Base-by-base conservation (phyloP, 2,329 filamentous ascomycete genomes). In the Balansia obtecta region DNA sequence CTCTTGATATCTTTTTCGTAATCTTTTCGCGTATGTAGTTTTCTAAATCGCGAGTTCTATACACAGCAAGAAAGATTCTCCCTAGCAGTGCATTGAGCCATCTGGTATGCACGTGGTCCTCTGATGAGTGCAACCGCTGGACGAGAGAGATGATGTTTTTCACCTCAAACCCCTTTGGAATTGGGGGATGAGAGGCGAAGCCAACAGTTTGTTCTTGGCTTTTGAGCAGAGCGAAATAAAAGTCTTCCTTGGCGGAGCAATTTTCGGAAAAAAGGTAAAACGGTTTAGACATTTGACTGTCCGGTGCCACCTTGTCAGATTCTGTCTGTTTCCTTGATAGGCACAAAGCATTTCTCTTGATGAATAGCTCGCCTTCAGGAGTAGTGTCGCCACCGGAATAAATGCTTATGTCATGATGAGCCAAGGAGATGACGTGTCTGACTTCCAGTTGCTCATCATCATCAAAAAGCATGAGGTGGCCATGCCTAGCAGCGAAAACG, bases 221-320 rank as follows among this genome's bases (percentile, higher is more conserved):
- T 59, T 83, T 82, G 39, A 98, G 73, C 58, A 98, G 73, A 12
- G 91, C 86, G 67, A 95, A 91, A 65, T 98, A 98, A 68, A 98
- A 97, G 64, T 98, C 93, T 66, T 98, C 93, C 66, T 98, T 98
- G 45, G 93, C 88, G 0, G 90, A 95, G 64, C 88, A 88, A 61
- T 94, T 95, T 57, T 97, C 89, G 0, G 88, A 94, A 66, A 97
- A 98, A 4, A 98, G 73, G 62, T 83, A 97, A 68, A 96, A 97
- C 0, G 93, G 89, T 57, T 87, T 90, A 7, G 87, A 83, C 2
- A 77, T 62, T 34, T 72, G 73, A 38, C 65, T 70, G 55, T 83
- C 80, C 3, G 78, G 75, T 2, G 74, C 69, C 20, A 32, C 43
- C 30, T 74, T 58, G 15, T 83, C 79, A 27, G 71, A 69, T 27